Base-by-base conservation (phyloP, 148 eudicot species). In the Silene latifolia region DNA sequence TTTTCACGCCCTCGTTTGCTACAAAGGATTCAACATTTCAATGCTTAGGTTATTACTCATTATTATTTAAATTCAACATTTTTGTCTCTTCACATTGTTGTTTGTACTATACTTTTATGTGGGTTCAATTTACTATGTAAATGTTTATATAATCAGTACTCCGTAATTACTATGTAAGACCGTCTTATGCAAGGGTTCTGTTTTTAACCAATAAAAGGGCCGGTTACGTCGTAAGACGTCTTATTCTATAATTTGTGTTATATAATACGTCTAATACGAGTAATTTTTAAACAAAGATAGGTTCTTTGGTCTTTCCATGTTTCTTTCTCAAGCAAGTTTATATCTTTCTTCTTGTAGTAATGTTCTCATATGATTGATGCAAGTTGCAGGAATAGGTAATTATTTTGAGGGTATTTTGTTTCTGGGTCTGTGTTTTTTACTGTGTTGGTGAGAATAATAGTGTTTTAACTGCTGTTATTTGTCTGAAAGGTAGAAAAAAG, bases 11-110 rank as follows among this genome's bases (percentile, higher is more conserved):
- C 82, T 85, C 79, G 85, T 82, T 73, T 71, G 78, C 76, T 71
- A 76, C 88, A 79, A 87, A 17, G 76, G 21, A 25, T 63, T 62
- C 67, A 66, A 62, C 71, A 71, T 87, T 82, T 81, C 89, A 75
- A 85, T 76, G 76, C 78, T 56, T 80, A 77, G 85, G 80, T 88
- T 74, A 29, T 21, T 46, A 25, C 3, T 77, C 69, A 80, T 83
- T 57, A 15, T 69, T 62, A 10, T 60, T 24, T 80, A 72, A 54
- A 11, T 57, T 74, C 69, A 44, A 77, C 68, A 66, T 63, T 73
- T 66, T 79, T 82, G 88, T 74, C 83, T 63, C 69, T 77, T 83
- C 73, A 70, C 46, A 53, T 72, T 84, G 77, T 74, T 20, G 27
- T 44, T 46, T 11, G 48, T 12, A 58, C 21, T 35, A 42, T 74